Evolutionary conservation across 2,329 filamentous ascomycete genomes (phyloP).

Genomic region (Cytospora leucostoma): DNA sequence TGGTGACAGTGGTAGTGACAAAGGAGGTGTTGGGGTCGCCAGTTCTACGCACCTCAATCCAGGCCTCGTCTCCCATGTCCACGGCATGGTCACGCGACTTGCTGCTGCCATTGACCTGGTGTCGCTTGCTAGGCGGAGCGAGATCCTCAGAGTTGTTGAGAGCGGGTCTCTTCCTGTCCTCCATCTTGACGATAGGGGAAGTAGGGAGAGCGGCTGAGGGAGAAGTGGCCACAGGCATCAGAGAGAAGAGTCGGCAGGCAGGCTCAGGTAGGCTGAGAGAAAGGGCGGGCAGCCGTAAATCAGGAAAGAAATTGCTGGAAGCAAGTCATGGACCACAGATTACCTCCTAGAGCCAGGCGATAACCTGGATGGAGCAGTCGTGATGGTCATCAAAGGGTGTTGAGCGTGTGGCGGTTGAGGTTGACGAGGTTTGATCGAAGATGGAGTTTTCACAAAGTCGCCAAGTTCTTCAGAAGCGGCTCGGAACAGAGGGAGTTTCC

Average conservation of each 20-base stretch:
- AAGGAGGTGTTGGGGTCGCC: slow-evolving; percentile 32
- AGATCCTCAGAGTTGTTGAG: slow-evolving; percentile 77
- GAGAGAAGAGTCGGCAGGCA: slow-evolving; percentile 51
- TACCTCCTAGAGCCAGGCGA: slow-evolving; percentile 37
- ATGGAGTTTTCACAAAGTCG: slow-evolving; percentile 28
- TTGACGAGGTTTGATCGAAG: slow-evolving; percentile 31
- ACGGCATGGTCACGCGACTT: slow-evolving; percentile 57
- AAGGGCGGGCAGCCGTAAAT: slow-evolving; percentile 39
- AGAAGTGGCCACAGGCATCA: slow-evolving; percentile 85
- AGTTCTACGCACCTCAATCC: slow-evolving; percentile 65
- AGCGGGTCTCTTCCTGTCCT: slow-evolving; percentile 97
- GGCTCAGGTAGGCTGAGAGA: slow-evolving; percentile 59
- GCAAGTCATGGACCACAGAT: slow-evolving; percentile 22
- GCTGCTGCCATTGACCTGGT: slow-evolving; percentile 78
- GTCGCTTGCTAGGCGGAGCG: slow-evolving; percentile 87
- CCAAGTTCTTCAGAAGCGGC: slow-evolving; percentile 20
- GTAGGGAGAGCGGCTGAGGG: slow-evolving; percentile 70
- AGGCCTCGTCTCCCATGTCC: slow-evolving; percentile 60
- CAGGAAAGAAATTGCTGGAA: slow-evolving; percentile 16
- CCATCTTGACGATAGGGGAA: slow-evolving; percentile 91
- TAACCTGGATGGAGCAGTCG: slow-evolving; percentile 38
- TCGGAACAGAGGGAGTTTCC: slow-evolving; percentile 10
- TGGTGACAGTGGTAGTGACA: slow-evolving; percentile 15
- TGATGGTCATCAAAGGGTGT: slow-evolving; percentile 40
- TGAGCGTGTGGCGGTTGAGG: slow-evolving; percentile 24